Evolutionary conservation across 495 filamentous ascomycete genomes (phyloP), one percentile per base, ranked within the genome.

Genomic region (Entonaema liquescens): DNA sequence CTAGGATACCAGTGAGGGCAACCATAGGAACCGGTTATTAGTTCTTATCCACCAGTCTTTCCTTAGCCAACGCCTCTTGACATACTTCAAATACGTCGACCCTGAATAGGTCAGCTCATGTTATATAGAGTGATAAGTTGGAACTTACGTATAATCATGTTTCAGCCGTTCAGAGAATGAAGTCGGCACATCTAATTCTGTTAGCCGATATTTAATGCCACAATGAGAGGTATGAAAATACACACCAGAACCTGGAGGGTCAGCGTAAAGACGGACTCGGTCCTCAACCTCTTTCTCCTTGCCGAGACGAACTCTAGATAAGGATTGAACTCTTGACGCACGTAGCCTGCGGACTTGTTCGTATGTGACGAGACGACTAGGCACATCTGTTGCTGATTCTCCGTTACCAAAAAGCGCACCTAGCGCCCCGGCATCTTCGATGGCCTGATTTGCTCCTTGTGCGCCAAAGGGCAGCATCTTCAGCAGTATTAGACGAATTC

Each of bases 401-500:
- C 49, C 36, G 5, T 28, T 31, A 3, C 38, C 21, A 21, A 67
- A 67, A 19, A 67, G 49, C 0, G 50, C 57, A 25, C 65, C 57
- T 17, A 67, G 19, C 0, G 65, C 65, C 19, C 65, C 65, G 2
- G 56, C 65, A 13, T 67, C 65, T 28, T 67, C 65, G 12, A 67
- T 60, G 26, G 65, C 65, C 29, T 61, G 57, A 13, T 68, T 68
- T 5, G 66, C 66, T 4, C 66, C 66, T 23, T 68, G 66, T 5
- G 38, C 66, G 0, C 66, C 66, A 19, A 68, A 68, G 5, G 66
- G 66, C 23, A 68, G 66, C 66, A 68, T 68, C 66, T 68, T 4
- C 28, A 36, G 17, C 9, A 42, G 3, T 12, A 17, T 13, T 13
- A 50, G 2, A 4, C 8, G n/a, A n/a, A n/a, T n/a, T n/a, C n/a